Base-by-base conservation (phyloP, 192 early-diverging fungal species). In the Lobosporangium transversale region DNA sequence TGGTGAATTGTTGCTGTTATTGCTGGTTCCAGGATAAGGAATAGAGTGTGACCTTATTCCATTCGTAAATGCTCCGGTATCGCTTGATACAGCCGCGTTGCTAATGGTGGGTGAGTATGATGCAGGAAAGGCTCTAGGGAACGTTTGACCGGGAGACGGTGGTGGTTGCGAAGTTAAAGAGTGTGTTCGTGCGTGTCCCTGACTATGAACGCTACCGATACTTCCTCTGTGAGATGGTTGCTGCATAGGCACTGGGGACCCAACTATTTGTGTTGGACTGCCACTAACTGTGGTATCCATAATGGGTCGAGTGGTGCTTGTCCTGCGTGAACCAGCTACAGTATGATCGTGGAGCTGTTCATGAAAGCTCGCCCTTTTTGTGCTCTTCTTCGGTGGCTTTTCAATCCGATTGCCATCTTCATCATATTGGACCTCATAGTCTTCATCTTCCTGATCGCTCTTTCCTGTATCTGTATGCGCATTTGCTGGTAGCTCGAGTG, bases 401-500 rank as follows among this genome's bases (percentile, higher is more conserved):
- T 76, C 73, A n/a, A 76, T 76, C 59, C 73, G 56, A 48, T 76
- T 76, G 18, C 73, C 73, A 36, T 76, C 73, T 5, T 76, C 73
- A 24, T 76, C 73, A 40, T 76, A 76, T 11, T 76, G 51, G 7
- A 76, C 73, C 26, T 76, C 73, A 33, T 76, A 76, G 23, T 76
- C 73, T 4, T 76, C 73, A 15, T 76, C 73, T 17, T 66, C 70
- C 32, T 58, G 56, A 11, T 62, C 73, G 29, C 65, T 67, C 36
- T 36, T 59, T 42, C 49, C 62, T 11, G n/a, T 32, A 44, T 56
- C 56, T n/a, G 18, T 10, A 31, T 23, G 21, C 12, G 48, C 36
- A 21, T 20, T 29, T 10, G n/a, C 26, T 12, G 69, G 61, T 0
- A 63, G 21, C n/a, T 62, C 71, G 11, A 66, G 53, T 20, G 73